Evolutionary conservation across 2,329 filamentous ascomycete genomes (phyloP), one percentile per base, ranked within the genome.

Genomic region (Torrubiella hemipterigena): DNA sequence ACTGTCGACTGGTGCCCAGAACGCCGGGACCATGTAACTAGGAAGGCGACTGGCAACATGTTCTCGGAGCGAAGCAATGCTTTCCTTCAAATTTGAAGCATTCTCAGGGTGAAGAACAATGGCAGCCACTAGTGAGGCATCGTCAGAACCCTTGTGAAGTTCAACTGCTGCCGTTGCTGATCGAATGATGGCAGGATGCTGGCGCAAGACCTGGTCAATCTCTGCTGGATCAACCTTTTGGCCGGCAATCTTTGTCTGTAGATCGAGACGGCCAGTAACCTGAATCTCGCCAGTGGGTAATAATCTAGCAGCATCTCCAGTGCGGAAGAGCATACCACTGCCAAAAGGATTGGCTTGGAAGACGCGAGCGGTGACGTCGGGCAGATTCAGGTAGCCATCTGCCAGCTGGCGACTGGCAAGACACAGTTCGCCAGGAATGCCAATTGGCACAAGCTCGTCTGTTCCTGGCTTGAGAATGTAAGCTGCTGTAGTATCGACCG

Each of bases 211-310:
- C 9, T 17, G 17, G 11, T 38, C 33, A n/a, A 35, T 17, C 27
- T 38, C 36, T 4, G 26, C 36, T 4, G 35, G 30, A 17, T 27
- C 3, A 19, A 45, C 36, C 11, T 38, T 41, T 16, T 42, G 37
- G 3, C 43, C 42, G n/a, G 38, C 36, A 15, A 45, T 46, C 31
- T 47, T 47, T 17, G 42, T 40, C 18, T 47, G 44, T 8, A 39
- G 39, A 20, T 47, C 45, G 3, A 40, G 30, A 15, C 45, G 41
- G 6, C 45, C 39, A 13, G 39, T 32, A 17, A 42, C 39, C 22
- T 46, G 40, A 13, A 46, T 36, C n/a, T 27, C 18, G 0, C 39
- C 39, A 18, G 31, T 32, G 0, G 33, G 29, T 3, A 39, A 33
- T 28, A 33, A 32, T 8, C 39, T 30, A 11, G 39, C 43, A n/a